These are phyloP conservation scores for Alternaria ventricosa DNA, from an alignment of 2,329 filamentous ascomycete species.

Conservation along the genomic window DNA sequence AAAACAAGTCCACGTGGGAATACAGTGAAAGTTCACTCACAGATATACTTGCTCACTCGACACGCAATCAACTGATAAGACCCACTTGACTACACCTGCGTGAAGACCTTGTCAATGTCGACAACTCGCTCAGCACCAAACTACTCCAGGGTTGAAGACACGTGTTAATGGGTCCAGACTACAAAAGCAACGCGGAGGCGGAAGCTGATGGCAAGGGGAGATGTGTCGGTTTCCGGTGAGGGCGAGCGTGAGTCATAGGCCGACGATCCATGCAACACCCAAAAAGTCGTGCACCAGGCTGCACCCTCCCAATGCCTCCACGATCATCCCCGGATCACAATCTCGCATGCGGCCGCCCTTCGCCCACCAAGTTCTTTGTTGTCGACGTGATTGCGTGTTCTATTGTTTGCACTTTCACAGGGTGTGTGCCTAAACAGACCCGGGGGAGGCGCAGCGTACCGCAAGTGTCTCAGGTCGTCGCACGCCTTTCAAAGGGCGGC, in stretches of 20 bases:
- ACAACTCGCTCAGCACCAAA: not conserved
- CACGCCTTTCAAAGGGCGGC: constrained; percentile 27
- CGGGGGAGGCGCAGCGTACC: constrained; percentile 20
- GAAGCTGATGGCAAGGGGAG: constrained; percentile 18
- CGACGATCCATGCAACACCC: constrained; percentile 16
- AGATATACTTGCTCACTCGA: not conserved
- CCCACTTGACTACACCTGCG: not conserved
- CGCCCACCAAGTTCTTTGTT: constrained; percentile 7
- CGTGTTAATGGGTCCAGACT: not conserved
- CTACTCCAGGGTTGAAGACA: not conserved
- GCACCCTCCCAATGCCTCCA: constrained; percentile 1
- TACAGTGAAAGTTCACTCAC: not conserved
- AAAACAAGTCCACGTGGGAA: not conserved
- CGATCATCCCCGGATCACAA: not conserved
- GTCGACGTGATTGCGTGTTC: constrained; percentile 3
- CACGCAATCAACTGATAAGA: not conserved
- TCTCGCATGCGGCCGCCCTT: constrained; percentile 9
- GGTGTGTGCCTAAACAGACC: constrained; percentile 1
- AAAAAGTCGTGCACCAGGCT: constrained; percentile 20
- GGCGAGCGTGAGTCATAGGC: constrained; percentile 31
- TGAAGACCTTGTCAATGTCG: not conserved
- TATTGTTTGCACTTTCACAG: constrained; percentile 10
- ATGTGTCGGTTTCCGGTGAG: constrained; percentile 26
- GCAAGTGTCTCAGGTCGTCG: constrained; percentile 28
- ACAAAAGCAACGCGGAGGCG: constrained; percentile 2